Percentiles rank a stretch among this genome's conserved stretches.
phyloP scores from a whole-genome alignment of 805 yeast genomes.

The Wickerhamiella sorbophila region DNA sequence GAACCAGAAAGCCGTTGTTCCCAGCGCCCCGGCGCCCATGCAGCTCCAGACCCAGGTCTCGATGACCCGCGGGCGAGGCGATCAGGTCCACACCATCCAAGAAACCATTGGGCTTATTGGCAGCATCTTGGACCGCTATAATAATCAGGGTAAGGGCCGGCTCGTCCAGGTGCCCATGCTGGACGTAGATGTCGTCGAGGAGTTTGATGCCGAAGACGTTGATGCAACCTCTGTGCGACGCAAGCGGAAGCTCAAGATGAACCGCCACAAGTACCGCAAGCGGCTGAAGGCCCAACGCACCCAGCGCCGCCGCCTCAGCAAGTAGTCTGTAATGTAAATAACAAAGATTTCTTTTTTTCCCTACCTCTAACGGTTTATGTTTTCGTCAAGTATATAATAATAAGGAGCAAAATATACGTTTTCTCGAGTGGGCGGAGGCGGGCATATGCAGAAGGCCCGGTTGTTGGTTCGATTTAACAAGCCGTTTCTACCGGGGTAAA shows the following conservation, averaged over 20 bases:
- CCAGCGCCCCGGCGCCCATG: background rate
- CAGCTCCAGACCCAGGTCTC: background rate
- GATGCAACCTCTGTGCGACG: conserved; percentile 28
- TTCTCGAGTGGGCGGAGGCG: too few relatives aligned
- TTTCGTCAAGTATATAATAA: too few relatives aligned
- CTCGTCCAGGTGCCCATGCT: background rate
- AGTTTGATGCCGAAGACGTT: conserved; percentile 12
- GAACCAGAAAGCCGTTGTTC: background rate
- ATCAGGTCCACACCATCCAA: conserved; percentile 2
- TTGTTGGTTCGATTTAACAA: too few relatives aligned
- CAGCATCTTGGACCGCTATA: conserved; percentile 3
- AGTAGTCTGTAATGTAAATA: conserved; percentile 7
- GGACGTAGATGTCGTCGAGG: background rate
- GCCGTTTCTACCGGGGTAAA: too few relatives aligned
- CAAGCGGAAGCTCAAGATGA: conserved; percentile 82
- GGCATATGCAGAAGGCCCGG: too few relatives aligned
- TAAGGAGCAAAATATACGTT: too few relatives aligned
- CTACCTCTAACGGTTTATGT: too few relatives aligned
- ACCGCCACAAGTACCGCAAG: conserved; percentile 92
- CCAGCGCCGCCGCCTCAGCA: conserved; percentile 23
- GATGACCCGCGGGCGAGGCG: background rate
- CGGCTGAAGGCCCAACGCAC: conserved; percentile 83
- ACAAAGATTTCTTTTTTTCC: too few relatives aligned
- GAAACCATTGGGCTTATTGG: conserved; percentile 8
- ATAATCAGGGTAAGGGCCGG: conserved; percentile 1